Evolutionary conservation across 164 flowering plant genomes (phyloP).

Genomic region (Macadamia tetraphylla): DNA sequence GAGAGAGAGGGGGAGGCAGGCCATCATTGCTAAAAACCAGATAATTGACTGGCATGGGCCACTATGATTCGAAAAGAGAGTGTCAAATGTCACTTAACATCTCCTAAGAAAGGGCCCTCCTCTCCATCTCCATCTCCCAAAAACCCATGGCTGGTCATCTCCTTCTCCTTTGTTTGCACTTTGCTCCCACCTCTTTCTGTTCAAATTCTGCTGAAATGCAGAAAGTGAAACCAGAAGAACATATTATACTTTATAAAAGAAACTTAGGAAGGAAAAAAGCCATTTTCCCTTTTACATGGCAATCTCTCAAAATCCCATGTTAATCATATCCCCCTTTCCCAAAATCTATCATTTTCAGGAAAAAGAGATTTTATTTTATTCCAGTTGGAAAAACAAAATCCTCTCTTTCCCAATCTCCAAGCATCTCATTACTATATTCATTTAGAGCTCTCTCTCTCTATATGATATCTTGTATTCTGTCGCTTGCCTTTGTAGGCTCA

Average conservation of each 20-base stretch:
- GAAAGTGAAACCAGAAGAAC: no score
- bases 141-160: neutral
- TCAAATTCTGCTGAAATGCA: no score
- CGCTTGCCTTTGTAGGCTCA: no score
- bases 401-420: neutral
- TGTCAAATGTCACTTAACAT: neutral
- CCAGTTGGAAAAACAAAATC: no score
- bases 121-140: neutral
- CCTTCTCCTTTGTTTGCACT: neutral
- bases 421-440: conserved; percentile 5
- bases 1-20: neutral
- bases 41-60: neutral
- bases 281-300: neutral
- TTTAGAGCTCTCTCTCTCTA: neutral
- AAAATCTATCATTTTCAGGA: neutral
- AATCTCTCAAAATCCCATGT: neutral
- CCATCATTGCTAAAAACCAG: neutral
- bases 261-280: neutral
- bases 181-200: no score
- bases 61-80: neutral
- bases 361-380: neutral
- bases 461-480: no score
- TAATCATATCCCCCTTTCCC: neutral
- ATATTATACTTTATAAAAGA: no score
- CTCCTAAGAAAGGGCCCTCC: neutral